Conservation (phyloP, 1,284 basidiomycete genomes). For the Coriolopsis trogii region DNA sequence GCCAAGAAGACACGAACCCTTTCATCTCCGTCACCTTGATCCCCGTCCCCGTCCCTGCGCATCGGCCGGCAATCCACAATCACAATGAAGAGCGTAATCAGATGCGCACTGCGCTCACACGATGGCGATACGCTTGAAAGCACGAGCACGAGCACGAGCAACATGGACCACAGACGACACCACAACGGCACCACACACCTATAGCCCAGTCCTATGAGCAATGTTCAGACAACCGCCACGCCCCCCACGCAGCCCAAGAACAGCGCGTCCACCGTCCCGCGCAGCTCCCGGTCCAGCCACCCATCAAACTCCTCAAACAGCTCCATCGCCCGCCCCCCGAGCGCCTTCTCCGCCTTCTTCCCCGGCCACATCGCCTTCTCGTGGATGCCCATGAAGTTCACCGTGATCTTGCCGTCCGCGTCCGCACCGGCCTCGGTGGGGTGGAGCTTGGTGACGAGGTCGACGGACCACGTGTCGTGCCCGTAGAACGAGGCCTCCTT, state of each 20-base stretch:
- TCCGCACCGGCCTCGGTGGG: conserved; percentile 6
- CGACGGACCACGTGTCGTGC: conserved; percentile 69
- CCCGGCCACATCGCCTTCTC: conserved; percentile 82
- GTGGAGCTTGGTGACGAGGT: conserved; percentile 68
- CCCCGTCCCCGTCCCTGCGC: too few relatives aligned
- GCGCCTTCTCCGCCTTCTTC: conserved; percentile 56
- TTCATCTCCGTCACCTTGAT: too few relatives aligned
- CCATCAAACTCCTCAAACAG: conserved; percentile 68
- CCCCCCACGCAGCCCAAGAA: conserved; percentile 74
- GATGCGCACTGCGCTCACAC: too few relatives aligned
- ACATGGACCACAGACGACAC: neutral
- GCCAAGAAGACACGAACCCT: too few relatives aligned
- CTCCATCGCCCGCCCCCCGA: conserved; percentile 62
- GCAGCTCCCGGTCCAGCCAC: conserved; percentile 64
- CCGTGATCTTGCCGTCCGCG: conserved; percentile 38
- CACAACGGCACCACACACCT: neutral
- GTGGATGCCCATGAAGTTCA: conserved; percentile 74
- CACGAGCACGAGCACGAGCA: too few relatives aligned
- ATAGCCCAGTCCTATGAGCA: neutral
- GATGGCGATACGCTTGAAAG: too few relatives aligned
- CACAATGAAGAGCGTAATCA: too few relatives aligned
- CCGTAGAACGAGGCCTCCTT: conserved; percentile 89
- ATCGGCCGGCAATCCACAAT: too few relatives aligned
- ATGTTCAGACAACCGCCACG: conserved; percentile 40
- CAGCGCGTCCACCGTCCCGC: conserved; percentile 64